Percentiles rank a stretch among this genome's conserved stretches.
Conservation (phyloP, 2,329 filamentous ascomycete species). For the Lithohypha guttulata region DNA sequence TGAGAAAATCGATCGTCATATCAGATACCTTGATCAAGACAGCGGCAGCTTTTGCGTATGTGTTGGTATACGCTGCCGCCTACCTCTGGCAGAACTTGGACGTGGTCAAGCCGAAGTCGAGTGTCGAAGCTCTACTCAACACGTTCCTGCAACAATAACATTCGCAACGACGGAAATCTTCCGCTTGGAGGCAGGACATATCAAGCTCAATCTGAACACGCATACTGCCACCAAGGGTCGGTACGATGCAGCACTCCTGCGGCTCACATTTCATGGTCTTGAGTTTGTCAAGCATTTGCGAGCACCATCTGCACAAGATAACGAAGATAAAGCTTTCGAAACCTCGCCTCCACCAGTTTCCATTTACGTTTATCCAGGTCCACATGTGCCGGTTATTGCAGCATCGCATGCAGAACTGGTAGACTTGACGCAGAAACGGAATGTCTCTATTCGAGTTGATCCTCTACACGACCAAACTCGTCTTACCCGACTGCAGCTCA, state of each 20-base stretch:
- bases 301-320: not conserved
- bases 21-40: not conserved
- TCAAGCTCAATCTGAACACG: constrained; percentile 26
- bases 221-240: constrained; percentile 16
- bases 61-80: not conserved
- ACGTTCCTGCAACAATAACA: not conserved
- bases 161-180: constrained; percentile 18
- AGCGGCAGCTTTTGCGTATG: not conserved
- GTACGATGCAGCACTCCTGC: constrained; percentile 16
- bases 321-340: not conserved
- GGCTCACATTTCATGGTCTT: constrained; percentile 16
- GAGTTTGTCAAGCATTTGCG: constrained; percentile 15
- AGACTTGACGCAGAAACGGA: constrained; percentile 68
- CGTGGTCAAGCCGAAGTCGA: not conserved
- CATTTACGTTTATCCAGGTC: constrained; percentile 17
- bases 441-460: constrained; percentile 60
- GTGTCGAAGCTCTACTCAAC: not conserved
- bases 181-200: constrained; percentile 45
- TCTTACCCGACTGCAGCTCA: constrained; percentile 41
- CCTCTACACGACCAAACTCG: constrained; percentile 56
- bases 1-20: constrained; percentile 1
- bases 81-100: not conserved
- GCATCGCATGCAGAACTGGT: constrained; percentile 59
- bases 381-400: constrained; percentile 30
- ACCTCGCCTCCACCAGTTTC: not conserved